Percentiles rank a stretch among this genome's conserved stretches.
These are phyloP conservation scores for Xenosphaeropsis pyriputrescens DNA, from an alignment of 2,329 filamentous ascomycete genomes.

Conservation along the genomic window DNA sequence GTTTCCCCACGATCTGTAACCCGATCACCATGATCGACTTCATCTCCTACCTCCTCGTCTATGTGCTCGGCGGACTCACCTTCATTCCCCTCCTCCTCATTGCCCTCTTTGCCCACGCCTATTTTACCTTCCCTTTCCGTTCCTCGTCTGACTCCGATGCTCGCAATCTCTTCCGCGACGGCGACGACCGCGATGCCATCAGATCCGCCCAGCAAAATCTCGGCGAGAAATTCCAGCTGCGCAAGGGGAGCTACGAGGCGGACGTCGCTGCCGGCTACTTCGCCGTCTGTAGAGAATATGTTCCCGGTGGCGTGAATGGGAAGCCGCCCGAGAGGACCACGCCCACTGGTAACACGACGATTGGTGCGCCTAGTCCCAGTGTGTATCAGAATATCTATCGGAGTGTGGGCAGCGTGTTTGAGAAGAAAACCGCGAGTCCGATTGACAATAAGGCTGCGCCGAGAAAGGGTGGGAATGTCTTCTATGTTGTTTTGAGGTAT, in stretches of 20 bases:
- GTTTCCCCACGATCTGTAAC: too few relatives aligned
- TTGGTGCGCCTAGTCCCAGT: constrained; percentile 71
- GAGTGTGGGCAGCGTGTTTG: constrained; percentile 56
- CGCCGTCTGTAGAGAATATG: constrained; percentile 87
- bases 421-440: constrained; percentile 37
- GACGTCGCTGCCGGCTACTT: constrained; percentile 87
- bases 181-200: constrained; percentile 51
- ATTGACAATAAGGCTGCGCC: constrained; percentile 17
- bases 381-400: constrained; percentile 98
- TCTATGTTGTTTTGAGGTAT: constrained; percentile 80
- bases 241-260: constrained; percentile 38
- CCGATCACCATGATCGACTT: too few relatives aligned
- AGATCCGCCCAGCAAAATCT: constrained; percentile 42
- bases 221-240: constrained; percentile 44
- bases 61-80: constrained; percentile 76
- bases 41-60: constrained; percentile 49
- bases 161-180: constrained; percentile 35
- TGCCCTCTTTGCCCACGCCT: constrained; percentile 47
- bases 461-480: constrained; percentile 70
- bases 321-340: constrained; percentile 81
- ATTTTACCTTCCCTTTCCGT: constrained; percentile 49
- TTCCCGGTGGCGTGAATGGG: constrained; percentile 79
- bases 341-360: constrained; percentile 59
- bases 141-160: constrained; percentile 22
- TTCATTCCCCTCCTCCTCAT: constrained; percentile 62